These are phyloP conservation scores for Pistacia atlantica DNA, from an alignment of 345 rosid genomes.

Conservation along the genomic window DNA sequence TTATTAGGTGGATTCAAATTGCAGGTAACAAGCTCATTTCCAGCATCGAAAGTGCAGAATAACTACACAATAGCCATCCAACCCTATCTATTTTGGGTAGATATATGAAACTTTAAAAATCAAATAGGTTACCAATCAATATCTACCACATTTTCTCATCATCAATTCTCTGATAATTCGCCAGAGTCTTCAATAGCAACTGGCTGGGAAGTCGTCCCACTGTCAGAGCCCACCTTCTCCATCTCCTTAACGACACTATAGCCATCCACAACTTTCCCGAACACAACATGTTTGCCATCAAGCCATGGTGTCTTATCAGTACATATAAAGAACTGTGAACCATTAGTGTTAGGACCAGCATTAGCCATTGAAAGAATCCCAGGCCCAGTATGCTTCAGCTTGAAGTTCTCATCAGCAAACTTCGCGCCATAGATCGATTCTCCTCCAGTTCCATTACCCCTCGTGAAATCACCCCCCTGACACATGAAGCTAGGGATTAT, in stretches of 20 bases:
- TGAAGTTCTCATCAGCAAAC: conserved; percentile 84
- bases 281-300: conserved; percentile 87
- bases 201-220: conserved; percentile 44
- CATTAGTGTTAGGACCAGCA: conserved; percentile 70
- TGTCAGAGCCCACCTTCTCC: conserved; percentile 67
- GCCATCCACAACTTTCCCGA: conserved; percentile 87
- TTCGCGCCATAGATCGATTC: conserved; percentile 75
- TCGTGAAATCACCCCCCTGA: conserved; percentile 86
- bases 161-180: conserved; percentile 49
- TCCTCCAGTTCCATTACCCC: conserved; percentile 91
- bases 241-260: conserved; percentile 64
- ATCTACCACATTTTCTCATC: background rate
- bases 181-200: conserved; percentile 81
- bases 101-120: background rate
- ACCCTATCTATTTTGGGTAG: background rate
- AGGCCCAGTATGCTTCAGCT: conserved; percentile 65
- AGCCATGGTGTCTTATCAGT: conserved; percentile 77
- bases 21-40: background rate
- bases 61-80: background rate
- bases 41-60: background rate
- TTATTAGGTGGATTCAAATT: background rate
- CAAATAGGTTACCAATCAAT: background rate
- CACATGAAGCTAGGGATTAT: conserved; percentile 93
- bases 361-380: conserved; percentile 86
- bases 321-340: conserved; percentile 93